phyloP scores from a whole-genome alignment of 2,329 filamentous ascomycete genomes.

The Dactylella cylindrospora region DNA sequence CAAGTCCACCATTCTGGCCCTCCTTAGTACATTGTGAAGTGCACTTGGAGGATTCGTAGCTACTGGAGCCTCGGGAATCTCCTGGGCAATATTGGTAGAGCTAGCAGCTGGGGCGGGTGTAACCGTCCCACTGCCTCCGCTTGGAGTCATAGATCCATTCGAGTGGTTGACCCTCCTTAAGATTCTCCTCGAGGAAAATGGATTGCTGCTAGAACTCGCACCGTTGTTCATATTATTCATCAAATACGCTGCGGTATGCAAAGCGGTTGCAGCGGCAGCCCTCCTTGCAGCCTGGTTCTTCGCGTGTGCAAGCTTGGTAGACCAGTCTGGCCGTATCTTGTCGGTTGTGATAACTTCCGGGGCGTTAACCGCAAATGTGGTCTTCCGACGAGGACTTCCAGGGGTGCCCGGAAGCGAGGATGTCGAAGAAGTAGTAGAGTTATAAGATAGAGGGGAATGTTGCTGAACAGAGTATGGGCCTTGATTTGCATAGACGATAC shows the following conservation, averaged over 20 bases:
- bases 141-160: conserved; percentile 38
- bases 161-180: conserved; percentile 32
- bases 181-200: conserved; percentile 40
- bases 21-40: conserved; percentile 58
- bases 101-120: conserved; percentile 34
- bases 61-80: conserved; percentile 50
- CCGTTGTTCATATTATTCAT: conserved; percentile 57
- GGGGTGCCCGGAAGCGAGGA: conserved; percentile 46
- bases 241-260: conserved; percentile 92
- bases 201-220: conserved; percentile 21
- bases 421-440: conserved; percentile 57
- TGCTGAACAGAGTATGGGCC: conserved; percentile 71
- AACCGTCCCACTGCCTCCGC: conserved; percentile 30
- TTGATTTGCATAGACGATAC: conserved; percentile 79
- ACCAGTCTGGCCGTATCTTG: conserved; percentile 89
- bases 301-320: conserved; percentile 80
- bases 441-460: conserved; percentile 53
- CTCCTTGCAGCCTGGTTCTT: conserved; percentile 80
- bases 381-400: conserved; percentile 57
- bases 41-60: conserved; percentile 53
- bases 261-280: conserved; percentile 86
- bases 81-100: conserved; percentile 16
- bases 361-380: conserved; percentile 76
- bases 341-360: conserved; percentile 90
- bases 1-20: conserved; percentile 75